A percentile compares a stretch with the other conserved stretches of the same genome.
These are phyloP conservation scores for Poterioochromonas sp. DNA, from an alignment of 352 stramenopile genomes.

Conservation along the genomic window DNA sequence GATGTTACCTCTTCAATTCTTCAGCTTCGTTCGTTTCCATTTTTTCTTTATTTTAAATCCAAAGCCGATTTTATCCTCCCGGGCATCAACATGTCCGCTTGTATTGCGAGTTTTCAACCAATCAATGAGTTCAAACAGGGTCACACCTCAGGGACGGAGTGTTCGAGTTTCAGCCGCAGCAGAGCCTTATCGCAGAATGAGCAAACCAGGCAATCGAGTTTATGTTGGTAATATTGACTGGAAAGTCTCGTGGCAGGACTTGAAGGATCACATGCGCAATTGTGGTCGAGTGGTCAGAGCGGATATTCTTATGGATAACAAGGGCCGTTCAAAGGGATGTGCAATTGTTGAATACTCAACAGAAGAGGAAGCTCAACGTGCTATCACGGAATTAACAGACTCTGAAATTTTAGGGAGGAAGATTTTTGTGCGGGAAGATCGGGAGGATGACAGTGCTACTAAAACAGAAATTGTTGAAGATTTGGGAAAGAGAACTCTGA, in stretches of 20 bases:
- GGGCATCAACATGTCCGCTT: no score
- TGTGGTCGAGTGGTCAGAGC: slow-evolving; percentile 52
- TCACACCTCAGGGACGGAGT: no score
- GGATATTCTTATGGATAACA: slow-evolving; percentile 58
- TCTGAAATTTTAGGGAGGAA: slow-evolving; percentile 76
- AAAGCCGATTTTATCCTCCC: no score
- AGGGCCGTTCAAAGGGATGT: slow-evolving; percentile 76
- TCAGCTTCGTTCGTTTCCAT: no score
- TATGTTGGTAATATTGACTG: slow-evolving; percentile 82
- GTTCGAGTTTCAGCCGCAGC: no score
- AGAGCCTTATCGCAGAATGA: not conserved
- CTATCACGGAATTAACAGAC: slow-evolving; percentile 79
- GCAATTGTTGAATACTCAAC: slow-evolving; percentile 61
- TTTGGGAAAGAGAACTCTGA: not conserved
- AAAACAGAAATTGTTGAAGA: not conserved
- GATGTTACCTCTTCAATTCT: no score
- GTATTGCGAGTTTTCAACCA: no score
- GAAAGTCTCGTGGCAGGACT: slow-evolving; percentile 80
- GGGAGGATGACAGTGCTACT: slow-evolving; percentile 27
- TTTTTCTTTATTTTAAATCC: no score
- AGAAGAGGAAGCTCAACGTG: slow-evolving; percentile 57
- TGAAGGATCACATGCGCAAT: slow-evolving; percentile 84
- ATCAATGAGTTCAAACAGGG: no score
- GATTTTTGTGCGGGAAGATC: slow-evolving; percentile 70
- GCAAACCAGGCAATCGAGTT: slow-evolving; percentile 41